A percentile compares a stretch with the other conserved stretches of the same genome.
phyloP scores from a whole-genome alignment of 257 asterid species.

The Rubia yunnanensis region DNA sequence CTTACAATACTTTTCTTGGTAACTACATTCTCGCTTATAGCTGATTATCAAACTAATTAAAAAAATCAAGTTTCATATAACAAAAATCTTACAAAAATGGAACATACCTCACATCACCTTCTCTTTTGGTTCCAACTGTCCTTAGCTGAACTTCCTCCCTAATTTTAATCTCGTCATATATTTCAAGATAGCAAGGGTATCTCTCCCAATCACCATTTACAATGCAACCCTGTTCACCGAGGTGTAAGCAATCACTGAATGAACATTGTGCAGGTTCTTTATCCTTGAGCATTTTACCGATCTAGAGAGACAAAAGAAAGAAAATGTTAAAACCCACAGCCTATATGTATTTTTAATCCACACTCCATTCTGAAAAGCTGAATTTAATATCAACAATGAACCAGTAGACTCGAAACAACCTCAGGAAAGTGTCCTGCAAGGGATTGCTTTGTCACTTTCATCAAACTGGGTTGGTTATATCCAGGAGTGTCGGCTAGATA shows the following conservation, averaged over 20 bases:
- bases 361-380: background rate
- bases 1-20: background rate
- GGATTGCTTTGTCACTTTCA: constrained; percentile 79
- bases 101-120: constrained; percentile 79
- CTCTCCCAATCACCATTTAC: constrained; percentile 86
- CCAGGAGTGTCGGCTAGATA: constrained; percentile 93
- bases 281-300: constrained; percentile 53
- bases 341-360: background rate
- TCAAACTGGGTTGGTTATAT: constrained; percentile 82
- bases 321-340: background rate
- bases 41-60: background rate
- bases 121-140: constrained; percentile 86
- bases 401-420: constrained; percentile 32
- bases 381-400: background rate
- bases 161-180: constrained; percentile 80
- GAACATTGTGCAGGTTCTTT: constrained; percentile 48
- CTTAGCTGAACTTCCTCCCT: constrained; percentile 87
- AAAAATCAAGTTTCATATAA: too few relatives aligned
- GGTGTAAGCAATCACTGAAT: constrained; percentile 78
- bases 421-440: constrained; percentile 76
- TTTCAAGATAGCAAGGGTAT: constrained; percentile 75
- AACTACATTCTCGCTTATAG: background rate
- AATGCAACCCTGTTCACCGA: constrained; percentile 87
- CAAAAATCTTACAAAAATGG: too few relatives aligned
- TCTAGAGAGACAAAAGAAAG: constrained; percentile 29